Evolutionary conservation across 768 basidiomycete species (phyloP), one percentile per base, ranked within the genome.

Genomic region (Glaciozyma martinii): DNA sequence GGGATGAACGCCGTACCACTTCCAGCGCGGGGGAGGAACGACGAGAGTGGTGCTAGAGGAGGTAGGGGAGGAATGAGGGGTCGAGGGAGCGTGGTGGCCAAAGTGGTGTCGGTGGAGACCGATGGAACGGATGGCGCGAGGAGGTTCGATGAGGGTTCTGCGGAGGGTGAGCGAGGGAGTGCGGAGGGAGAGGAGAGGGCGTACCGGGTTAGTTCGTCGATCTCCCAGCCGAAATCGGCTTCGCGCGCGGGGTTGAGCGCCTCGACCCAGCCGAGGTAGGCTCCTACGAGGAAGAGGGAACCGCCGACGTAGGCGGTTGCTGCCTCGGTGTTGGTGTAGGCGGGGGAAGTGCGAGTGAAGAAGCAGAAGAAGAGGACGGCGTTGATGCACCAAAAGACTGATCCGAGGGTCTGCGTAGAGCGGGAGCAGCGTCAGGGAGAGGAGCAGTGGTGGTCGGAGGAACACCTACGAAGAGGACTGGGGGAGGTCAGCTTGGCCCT

Each of bases 321-420:
- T 3, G 65, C 40, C 62, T 71, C 65, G 33, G 59, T 60, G 50
- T 54, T 32, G 47, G 43, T 19, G 65, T 66, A 65, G 42, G 27
- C 23, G 1, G 52, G 15, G 7, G 71, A 23, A 18, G 67, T 60
- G 50, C 46, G n/a, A 19, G 57, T 30, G 55, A 61, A 69, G 62
- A 54, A 71, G 62, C 52, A 54, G 52, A 71, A 71, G 33, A 56
- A 33, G 44, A 66, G 33, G n/a, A 66, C 63, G 44, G 61, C 71
- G 50, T 71, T 63, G 23, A 66, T 56, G 54, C 67, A 68, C 67
- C 67, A 71, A 25, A 56, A 71, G n/a, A 69, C 44, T 6, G 71
- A 71, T 5, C 71, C 71, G 46, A 71, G 25, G 32, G 62, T 64
- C 55, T 56, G 25, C 5, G 37, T 21, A 21, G 37, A 23, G 44